phyloP scores from a whole-genome alignment of 345 rosid genomes.

The Balakata baccata region DNA sequence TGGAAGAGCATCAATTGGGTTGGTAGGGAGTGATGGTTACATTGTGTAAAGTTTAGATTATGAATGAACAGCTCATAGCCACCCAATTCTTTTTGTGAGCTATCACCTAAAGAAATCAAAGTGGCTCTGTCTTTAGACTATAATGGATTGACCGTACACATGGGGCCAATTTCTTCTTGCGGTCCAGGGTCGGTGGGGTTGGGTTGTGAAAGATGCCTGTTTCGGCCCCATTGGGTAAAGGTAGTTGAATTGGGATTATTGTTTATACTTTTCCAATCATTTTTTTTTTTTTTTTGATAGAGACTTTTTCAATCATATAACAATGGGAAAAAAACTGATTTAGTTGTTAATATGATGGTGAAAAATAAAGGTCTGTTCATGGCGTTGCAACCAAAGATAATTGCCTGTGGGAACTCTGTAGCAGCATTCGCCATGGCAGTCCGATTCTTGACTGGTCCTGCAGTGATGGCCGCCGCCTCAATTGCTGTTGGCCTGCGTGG shows the following conservation, averaged over 20 bases:
- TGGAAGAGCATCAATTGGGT: background rate
- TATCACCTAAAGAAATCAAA: background rate
- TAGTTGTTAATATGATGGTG: background rate
- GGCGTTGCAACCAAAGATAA: constrained; percentile 36
- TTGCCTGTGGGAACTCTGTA: constrained; percentile 32
- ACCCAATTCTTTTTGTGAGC: constrained; percentile 14
- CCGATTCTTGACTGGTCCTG: constrained; percentile 35
- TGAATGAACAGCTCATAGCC: constrained; percentile 24
- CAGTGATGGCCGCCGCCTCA: constrained; percentile 39
- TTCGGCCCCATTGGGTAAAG: background rate
- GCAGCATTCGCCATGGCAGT: constrained; percentile 37
- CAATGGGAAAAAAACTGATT: background rate
- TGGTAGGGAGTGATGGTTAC: constrained; percentile 4
- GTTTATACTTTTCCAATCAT: no score
- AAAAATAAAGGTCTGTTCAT: constrained; percentile 27
- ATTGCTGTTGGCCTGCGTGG: constrained; percentile 38
- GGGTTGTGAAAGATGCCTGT: constrained; percentile 17
- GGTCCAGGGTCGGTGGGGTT: constrained; percentile 26
- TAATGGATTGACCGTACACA: constrained; percentile 27
- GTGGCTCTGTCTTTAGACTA: constrained; percentile 7
- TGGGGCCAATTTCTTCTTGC: constrained; percentile 18
- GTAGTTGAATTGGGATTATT: background rate
- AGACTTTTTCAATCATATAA: background rate
- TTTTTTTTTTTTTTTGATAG: background rate
- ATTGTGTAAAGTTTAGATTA: constrained; percentile 12